Evolutionary conservation across 2,329 filamentous ascomycete species (phyloP).

Genomic region (Periconia macrospinosa): DNA sequence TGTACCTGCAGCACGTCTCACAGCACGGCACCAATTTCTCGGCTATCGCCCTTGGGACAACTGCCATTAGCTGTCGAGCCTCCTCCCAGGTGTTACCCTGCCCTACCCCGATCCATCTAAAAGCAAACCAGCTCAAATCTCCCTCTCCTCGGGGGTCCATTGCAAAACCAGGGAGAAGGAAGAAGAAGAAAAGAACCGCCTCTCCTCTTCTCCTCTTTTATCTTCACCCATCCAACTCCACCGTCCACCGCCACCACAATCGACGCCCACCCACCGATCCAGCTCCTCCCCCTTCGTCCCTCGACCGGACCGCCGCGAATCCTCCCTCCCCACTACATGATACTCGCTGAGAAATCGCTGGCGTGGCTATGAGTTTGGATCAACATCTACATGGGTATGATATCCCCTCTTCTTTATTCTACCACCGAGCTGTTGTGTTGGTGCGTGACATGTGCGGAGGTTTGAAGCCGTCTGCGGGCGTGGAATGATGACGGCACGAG

Average conservation of each 20-base stretch:
- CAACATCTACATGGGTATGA: constrained; percentile 46
- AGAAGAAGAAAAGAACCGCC: background rate
- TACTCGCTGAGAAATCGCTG: constrained; percentile 27
- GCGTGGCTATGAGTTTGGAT: constrained; percentile 46
- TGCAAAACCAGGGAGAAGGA: background rate
- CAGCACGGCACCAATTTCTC: constrained; percentile 26
- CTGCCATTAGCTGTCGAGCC: background rate
- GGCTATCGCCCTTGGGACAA: constrained; percentile 24
- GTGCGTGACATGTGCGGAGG: constrained; percentile 11
- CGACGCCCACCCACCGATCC: constrained; percentile 12
- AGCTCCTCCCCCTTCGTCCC: constrained; percentile 16
- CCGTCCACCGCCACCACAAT: background rate
- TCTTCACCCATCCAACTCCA: constrained; percentile 4
- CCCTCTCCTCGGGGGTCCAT: too few relatives aligned
- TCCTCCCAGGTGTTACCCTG: constrained; percentile 25
- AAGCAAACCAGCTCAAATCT: background rate
- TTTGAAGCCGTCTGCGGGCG: background rate
- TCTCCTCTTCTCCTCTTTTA: background rate
- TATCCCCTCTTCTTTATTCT: constrained; percentile 20
- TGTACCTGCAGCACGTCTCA: constrained; percentile 13
- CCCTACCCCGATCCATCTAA: constrained; percentile 19
- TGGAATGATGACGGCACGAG: background rate
- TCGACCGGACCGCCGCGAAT: constrained; percentile 16
- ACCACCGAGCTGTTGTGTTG: background rate
- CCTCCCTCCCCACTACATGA: background rate